Base-by-base conservation (phyloP, 2,329 filamentous ascomycete species). In the Aspergillus sclerotialis region DNA sequence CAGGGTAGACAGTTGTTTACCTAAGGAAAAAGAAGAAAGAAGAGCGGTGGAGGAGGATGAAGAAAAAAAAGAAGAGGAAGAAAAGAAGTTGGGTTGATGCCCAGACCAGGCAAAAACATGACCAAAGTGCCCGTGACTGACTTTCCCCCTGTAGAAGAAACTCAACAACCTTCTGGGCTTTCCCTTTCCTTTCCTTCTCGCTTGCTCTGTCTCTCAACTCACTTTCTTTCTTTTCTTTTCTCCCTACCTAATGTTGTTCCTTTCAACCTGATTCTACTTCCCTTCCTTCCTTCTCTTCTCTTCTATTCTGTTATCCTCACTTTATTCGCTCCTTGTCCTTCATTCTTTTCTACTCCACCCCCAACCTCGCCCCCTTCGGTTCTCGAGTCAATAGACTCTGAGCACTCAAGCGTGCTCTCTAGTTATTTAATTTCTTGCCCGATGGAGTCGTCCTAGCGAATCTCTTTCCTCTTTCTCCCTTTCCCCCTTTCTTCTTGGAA, bases 221-320 rank as follows among this genome's bases (percentile, higher is more conserved):
- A 17, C 11, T 8, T 13, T 27, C 17, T 26, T 17, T 24, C 15
- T 8, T 14, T 15, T 33, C 30, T 32, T 14, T 16, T 23, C 19
- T 7, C 19, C 19, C 19, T 6, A 23, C 19, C 10, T 10, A 10
- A 23, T 6, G 19, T 23, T 23, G 19, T 10, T 23, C 10, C 25
- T 19, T 21, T 29, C n/a, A n/a, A n/a, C n/a, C n/a, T n/a, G n/a
- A n/a, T 28, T 8, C 14, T 28, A 17, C 25, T 18, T 15, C 18
- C 31, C 21, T 23, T 33, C 13, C 14, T 13, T 32, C 12, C 11
- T 23, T 18, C 24, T 29, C 33, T 21, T 39, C 17, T 23, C 32
- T 34, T 29, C 21, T 27, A 23, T 35, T 18, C 24, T 28, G 26
- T 34, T n/a, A 24, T 12, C 10, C 18, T 16, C 15, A 27, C 14